Evolutionary conservation across 2,329 filamentous ascomycete species (phyloP).

Genomic region (Fusarium veterinarium): DNA sequence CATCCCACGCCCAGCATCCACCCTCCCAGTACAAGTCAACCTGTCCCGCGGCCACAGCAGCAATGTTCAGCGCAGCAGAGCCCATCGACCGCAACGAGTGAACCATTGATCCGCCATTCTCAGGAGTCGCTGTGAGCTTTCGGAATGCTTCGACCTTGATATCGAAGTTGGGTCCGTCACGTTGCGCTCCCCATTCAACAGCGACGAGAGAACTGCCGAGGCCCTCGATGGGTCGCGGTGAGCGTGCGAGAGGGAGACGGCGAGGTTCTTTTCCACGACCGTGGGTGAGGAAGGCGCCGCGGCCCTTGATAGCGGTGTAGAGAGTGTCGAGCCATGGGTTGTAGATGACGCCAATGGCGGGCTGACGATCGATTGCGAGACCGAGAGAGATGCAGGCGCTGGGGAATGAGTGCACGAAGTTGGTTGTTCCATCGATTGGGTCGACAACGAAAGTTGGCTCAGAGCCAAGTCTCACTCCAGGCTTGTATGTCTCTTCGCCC

Average conservation of each 20-base stretch:
- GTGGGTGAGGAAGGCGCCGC: constrained; percentile 71
- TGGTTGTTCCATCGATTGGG: constrained; percentile 83
- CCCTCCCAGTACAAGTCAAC: constrained; percentile 85
- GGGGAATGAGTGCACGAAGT: constrained; percentile 82
- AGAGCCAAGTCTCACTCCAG: constrained; percentile 70
- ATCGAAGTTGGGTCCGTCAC: constrained; percentile 76
- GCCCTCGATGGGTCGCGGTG: constrained; percentile 67
- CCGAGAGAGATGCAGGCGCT: constrained; percentile 82
- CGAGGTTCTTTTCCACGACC: constrained; percentile 54
- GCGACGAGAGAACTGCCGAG: constrained; percentile 74
- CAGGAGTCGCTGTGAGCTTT: constrained; percentile 66
- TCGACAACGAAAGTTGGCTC: constrained; percentile 84
- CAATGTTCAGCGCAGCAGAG: constrained; percentile 80
- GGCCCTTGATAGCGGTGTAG: constrained; percentile 75
- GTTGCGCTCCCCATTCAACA: constrained; percentile 78
- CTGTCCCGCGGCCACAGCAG: constrained; percentile 76
- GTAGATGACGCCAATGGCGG: constrained; percentile 80
- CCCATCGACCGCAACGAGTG: constrained; percentile 78
- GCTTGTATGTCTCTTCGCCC: constrained; percentile 81
- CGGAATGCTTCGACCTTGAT: constrained; percentile 75
- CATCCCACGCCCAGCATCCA: constrained; percentile 88
- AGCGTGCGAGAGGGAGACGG: constrained; percentile 55
- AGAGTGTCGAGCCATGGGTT: constrained; percentile 79
- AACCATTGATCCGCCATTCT: constrained; percentile 78
- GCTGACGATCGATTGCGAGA: constrained; percentile 70